phyloP scores from a whole-genome alignment of 306 rosid genomes.

The Cucumis cinereus region DNA sequence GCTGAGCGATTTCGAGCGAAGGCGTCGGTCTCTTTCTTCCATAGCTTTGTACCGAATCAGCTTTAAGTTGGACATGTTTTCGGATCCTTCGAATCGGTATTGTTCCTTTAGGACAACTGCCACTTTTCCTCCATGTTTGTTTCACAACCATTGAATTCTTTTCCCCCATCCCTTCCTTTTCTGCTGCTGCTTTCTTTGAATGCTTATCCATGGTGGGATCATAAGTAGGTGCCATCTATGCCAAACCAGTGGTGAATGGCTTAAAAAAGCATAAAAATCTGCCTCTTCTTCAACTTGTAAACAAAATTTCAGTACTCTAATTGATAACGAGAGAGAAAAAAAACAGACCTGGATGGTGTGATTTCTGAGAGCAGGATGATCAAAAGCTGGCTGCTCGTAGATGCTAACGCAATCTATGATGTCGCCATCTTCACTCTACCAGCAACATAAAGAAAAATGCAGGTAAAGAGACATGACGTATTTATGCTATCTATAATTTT shows the following conservation, averaged over 20 bases:
- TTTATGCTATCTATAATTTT: too few relatives aligned
- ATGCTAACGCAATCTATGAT: constrained; percentile 45
- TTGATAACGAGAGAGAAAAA: neutral
- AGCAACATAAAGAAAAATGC: neutral
- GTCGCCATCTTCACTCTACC: constrained; percentile 66
- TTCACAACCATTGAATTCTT: constrained; percentile 9
- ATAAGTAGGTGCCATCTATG: constrained; percentile 31
- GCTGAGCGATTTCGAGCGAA: constrained; percentile 7
- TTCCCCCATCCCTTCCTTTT: neutral
- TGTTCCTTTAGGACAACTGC: constrained; percentile 61
- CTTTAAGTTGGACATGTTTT: constrained; percentile 26
- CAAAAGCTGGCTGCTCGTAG: constrained; percentile 48
- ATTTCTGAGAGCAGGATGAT: constrained; percentile 40
- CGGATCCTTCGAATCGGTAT: constrained; percentile 41
- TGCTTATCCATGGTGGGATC: neutral
- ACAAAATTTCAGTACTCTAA: neutral
- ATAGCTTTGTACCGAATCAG: constrained; percentile 10
- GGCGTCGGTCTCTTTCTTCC: constrained; percentile 26
- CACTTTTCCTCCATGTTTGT: constrained; percentile 48
- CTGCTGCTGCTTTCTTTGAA: neutral
- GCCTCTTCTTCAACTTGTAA: neutral
- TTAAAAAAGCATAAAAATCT: neutral
- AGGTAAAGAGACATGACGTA: neutral
- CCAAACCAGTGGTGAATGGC: neutral
- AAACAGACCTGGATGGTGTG: constrained; percentile 42